Evolutionary conservation across 176 grass and related monocot species (phyloP).

Genomic region (Panicum miliaceum): DNA sequence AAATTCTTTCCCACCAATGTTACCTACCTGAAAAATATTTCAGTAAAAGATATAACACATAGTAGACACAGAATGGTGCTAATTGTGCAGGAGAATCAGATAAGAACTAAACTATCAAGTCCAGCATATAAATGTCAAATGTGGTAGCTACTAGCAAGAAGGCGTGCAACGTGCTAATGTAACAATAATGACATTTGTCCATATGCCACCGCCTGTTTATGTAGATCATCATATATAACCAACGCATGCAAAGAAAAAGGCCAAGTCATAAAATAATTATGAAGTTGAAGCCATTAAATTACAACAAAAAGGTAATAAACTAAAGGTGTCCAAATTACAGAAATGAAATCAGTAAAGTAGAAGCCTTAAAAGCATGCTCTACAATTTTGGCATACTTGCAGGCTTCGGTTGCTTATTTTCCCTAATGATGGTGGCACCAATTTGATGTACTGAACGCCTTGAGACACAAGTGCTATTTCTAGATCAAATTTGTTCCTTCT

Average conservation of each 20-base stretch:
- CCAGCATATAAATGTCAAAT: neutral
- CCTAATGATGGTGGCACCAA: neutral
- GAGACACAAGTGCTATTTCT: neutral
- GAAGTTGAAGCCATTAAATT: conserved; percentile 13
- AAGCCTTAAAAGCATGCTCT: conserved; percentile 22
- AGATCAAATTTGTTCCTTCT: neutral
- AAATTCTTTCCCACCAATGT: conserved; percentile 99
- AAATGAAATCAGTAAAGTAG: conserved; percentile 25
- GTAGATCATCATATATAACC: too few species aligned
- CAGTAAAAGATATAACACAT: conserved; percentile 37
- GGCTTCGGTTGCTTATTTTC: conserved; percentile 24
- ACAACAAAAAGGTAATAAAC: neutral
- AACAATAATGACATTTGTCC: too few species aligned
- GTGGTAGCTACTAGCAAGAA: neutral
- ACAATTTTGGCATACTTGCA: neutral
- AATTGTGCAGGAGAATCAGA: neutral
- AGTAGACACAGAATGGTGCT: neutral
- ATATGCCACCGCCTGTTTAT: too few species aligned
- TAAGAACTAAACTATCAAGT: neutral
- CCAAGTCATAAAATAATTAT: neutral
- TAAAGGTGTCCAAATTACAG: neutral
- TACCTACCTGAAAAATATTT: conserved; percentile 87
- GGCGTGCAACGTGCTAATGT: neutral
- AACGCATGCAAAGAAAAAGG: too few species aligned
- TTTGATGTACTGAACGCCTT: conserved; percentile 12